Evolutionary conservation across 768 basidiomycete genomes (phyloP).

Genomic region (Calocybe gangraenosa): DNA sequence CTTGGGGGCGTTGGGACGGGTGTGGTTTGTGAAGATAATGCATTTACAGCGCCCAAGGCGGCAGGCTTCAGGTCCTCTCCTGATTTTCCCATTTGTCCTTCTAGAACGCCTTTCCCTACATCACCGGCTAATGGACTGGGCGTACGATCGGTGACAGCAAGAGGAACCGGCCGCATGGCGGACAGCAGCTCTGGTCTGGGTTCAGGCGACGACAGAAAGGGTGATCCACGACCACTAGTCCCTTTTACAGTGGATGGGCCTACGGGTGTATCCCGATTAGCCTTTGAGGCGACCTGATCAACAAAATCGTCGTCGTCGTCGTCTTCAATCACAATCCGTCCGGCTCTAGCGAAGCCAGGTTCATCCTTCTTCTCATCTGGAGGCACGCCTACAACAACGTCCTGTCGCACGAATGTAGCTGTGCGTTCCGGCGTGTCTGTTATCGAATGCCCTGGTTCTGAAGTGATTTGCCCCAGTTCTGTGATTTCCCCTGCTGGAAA

Average conservation of each 20-base stretch:
- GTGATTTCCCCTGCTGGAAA: background rate
- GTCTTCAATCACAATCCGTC: conserved; percentile 1
- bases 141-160: conserved; percentile 22
- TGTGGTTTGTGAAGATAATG: background rate
- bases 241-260: background rate
- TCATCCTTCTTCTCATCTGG: too few relatives aligned
- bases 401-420: too few relatives aligned
- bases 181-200: conserved; percentile 20
- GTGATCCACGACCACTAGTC: conserved; percentile 8
- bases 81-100: conserved; percentile 1
- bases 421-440: too few relatives aligned
- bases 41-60: background rate
- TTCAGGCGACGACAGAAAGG: conserved; percentile 12
- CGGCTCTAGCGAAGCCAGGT: too few relatives aligned
- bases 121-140: conserved; percentile 19
- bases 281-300: background rate
- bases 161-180: conserved; percentile 9
- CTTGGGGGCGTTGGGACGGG: too few relatives aligned
- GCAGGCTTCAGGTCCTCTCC: conserved; percentile 4
- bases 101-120: background rate
- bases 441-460: too few relatives aligned
- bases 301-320: conserved; percentile 3
- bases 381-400: too few relatives aligned
- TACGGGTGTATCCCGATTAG: too few relatives aligned
- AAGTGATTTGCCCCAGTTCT: background rate